Percentiles rank a stretch among this genome's conserved stretches.
Evolutionary conservation across 1,139 yeast genomes (phyloP).

Genomic region (Meyerozyma smithsonii): DNA sequence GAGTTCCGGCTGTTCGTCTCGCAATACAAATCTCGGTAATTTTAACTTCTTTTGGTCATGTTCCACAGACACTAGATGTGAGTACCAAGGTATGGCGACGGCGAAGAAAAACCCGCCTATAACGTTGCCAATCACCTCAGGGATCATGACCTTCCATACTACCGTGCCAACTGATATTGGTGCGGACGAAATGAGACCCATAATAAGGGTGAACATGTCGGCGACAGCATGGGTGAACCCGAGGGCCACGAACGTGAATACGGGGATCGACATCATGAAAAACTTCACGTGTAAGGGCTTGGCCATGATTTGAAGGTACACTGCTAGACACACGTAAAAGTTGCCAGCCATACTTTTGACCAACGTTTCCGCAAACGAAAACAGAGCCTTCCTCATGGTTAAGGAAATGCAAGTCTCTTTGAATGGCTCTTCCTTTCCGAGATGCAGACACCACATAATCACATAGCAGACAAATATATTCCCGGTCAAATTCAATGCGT

Average conservation of each 20-base stretch:
- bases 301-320: slow-evolving; percentile 70
- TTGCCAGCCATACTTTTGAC: slow-evolving; percentile 70
- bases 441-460: slow-evolving; percentile 51
- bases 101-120: slow-evolving; percentile 69
- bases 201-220: slow-evolving; percentile 64
- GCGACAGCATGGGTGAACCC: slow-evolving; percentile 82
- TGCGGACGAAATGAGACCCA: slow-evolving; percentile 65
- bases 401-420: slow-evolving; percentile 44
- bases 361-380: slow-evolving; percentile 53
- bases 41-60: slow-evolving; percentile 54
- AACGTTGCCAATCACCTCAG: slow-evolving; percentile 66
- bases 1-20: slow-evolving; percentile 76
- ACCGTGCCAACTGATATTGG: slow-evolving; percentile 56
- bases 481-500: slow-evolving; percentile 60
- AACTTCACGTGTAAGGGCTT: slow-evolving; percentile 78
- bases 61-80: slow-evolving; percentile 67
- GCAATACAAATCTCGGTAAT: slow-evolving; percentile 61
- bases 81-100: slow-evolving; percentile 58
- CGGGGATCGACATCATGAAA: slow-evolving; percentile 58
- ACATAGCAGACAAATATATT: slow-evolving; percentile 63
- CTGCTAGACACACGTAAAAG: slow-evolving; percentile 69
- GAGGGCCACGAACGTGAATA: slow-evolving; percentile 66
- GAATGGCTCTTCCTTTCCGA: slow-evolving; percentile 35
- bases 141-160: slow-evolving; percentile 67
- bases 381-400: slow-evolving; percentile 42